These are phyloP conservation scores for Ceratocystis diversiconidia DNA, from an alignment of 2,329 filamentous ascomycete species.

Conservation along the genomic window DNA sequence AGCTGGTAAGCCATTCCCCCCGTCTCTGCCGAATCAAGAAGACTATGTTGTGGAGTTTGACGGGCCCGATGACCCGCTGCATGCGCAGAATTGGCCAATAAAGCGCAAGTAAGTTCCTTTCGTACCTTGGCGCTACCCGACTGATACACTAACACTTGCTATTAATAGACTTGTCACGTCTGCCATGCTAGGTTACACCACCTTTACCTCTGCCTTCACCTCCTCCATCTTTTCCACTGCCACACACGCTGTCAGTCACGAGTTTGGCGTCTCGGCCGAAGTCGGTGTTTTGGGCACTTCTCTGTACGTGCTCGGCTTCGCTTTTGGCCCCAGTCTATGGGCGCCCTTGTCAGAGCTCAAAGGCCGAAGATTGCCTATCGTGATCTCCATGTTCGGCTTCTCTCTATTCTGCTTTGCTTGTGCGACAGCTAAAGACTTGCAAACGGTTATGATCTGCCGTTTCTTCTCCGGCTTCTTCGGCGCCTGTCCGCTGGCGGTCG, in stretches of 20 bases:
- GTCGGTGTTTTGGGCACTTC: conserved; percentile 52
- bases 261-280: conserved; percentile 47
- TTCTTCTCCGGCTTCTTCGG: conserved; percentile 64
- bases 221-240: conserved; percentile 63
- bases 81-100: conserved; percentile 76
- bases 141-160: not conserved
- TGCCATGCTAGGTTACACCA: conserved; percentile 58
- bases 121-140: not conserved
- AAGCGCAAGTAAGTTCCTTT: conserved; percentile 53
- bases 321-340: conserved; percentile 56
- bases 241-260: conserved; percentile 38
- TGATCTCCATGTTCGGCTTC: conserved; percentile 53
- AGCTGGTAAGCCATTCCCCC: conserved; percentile 60
- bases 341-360: conserved; percentile 59
- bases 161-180: conserved; percentile 42
- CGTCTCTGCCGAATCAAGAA: conserved; percentile 52
- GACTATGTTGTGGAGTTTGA: conserved; percentile 78
- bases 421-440: conserved; percentile 52
- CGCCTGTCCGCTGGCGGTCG: conserved; percentile 52
- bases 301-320: conserved; percentile 58
- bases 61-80: conserved; percentile 66
- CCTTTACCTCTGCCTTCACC: conserved; percentile 55
- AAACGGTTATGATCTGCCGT: conserved; percentile 54
- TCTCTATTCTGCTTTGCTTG: conserved; percentile 52
- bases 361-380: conserved; percentile 49